phyloP scores from a whole-genome alignment of 805 yeast genomes.

The Candida dendrica region DNA sequence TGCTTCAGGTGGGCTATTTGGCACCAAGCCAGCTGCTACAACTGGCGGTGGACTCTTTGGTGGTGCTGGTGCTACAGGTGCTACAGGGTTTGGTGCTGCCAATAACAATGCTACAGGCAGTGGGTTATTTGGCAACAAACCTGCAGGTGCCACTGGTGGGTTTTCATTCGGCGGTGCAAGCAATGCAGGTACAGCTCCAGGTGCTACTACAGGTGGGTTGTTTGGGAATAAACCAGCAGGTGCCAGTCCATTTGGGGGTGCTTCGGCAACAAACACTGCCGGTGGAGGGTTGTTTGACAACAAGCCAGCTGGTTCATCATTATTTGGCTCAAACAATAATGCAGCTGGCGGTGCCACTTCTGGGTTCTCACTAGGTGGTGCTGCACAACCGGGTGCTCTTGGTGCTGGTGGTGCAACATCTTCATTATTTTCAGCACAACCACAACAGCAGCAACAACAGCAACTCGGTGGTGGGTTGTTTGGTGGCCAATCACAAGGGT shows the following conservation, averaged over 20 bases:
- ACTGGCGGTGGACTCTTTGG: conserved; percentile 31
- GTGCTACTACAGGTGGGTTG: conserved; percentile 26
- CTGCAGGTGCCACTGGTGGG: background rate
- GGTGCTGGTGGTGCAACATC: too few relatives aligned
- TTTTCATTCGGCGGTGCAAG: conserved; percentile 3
- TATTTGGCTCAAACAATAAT: conserved; percentile 16
- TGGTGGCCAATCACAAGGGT: too few relatives aligned
- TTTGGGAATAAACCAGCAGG: conserved; percentile 25
- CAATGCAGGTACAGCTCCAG: conserved; percentile 13
- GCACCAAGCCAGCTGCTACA: conserved; percentile 21
- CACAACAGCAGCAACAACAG: conserved; percentile 12
- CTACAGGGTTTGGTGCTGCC: conserved; percentile 25
- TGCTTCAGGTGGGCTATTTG: conserved; percentile 31
- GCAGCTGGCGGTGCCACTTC: conserved; percentile 12
- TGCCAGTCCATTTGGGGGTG: conserved; percentile 35
- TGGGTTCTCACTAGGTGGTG: conserved; percentile 28
- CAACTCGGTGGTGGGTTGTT: too few relatives aligned
- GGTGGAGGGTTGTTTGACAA: conserved; percentile 33
- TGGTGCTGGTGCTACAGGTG: conserved; percentile 16
- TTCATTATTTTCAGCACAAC: too few relatives aligned
- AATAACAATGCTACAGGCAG: conserved; percentile 22
- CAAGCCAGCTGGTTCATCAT: conserved; percentile 18
- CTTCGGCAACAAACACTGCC: conserved; percentile 10
- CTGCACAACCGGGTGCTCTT: too few relatives aligned
- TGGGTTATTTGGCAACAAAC: conserved; percentile 28